Base-by-base conservation (phyloP, 129 eudicot genomes). In the Lactuca sativa region DNA sequence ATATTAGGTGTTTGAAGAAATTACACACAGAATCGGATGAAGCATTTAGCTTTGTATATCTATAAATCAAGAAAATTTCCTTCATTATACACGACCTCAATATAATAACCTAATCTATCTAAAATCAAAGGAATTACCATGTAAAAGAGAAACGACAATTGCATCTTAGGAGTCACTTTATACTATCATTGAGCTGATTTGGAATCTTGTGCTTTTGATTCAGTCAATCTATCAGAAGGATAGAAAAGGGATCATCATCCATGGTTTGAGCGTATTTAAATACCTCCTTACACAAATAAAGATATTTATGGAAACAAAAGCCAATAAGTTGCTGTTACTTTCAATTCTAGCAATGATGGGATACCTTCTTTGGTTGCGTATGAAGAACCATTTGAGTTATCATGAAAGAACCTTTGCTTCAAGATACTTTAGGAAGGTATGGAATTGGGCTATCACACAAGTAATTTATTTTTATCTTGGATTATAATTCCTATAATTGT, bases 401-500 rank as follows among this genome's bases (percentile, higher is more conserved):
- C 30, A 43, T 15, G 48, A 18, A 52, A 69, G 40, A 61, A 55
- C 17, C 12, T 51, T 67, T 52, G 65, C 43, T 66, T 78, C 52
- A 36, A 66, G 82, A 72, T 72, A 53, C 53, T 54, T 60, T 52
- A 6, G 69, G 73, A 78, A 72, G 69, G 62, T 38, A 21, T 71
- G 70, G 78, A 78, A 65, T 15, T 78, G 70, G 74, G 69, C 59
- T 52, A 33, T 37, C 9, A 31, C 74, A 17, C 70, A 67, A 57
- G 48, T 66, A 58, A 67, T 67, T 12, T 67, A 52, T 61, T 13
- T 57, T 56, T 58, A 11, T 48, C 61, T 16, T 47, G 52, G 52
- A 10, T 47, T 47, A 47, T 47, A 47, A 47, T 47, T 47, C 12
- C 51, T 44, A 0, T 44, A 44, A 10, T 4, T 44, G 51, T 44